Evolutionary conservation across 1,284 basidiomycete species (phyloP).

Genomic region (Cystobasidium pallidum): DNA sequence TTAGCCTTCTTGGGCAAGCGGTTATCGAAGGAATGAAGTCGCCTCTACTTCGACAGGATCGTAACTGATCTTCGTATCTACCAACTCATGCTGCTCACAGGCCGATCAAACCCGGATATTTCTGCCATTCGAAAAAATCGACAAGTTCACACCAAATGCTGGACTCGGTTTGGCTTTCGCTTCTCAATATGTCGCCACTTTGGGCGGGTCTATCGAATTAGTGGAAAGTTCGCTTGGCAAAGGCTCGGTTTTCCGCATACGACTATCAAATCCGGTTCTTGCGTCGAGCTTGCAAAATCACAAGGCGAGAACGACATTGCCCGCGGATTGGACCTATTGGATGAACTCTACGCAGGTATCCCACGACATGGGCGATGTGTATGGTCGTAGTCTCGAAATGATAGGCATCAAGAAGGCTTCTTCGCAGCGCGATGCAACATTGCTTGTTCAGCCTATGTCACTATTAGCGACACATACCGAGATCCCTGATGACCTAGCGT

Average conservation of each 20-base stretch:
- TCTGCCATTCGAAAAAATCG: slow-evolving; percentile 17
- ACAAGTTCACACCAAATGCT: background rate
- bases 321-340: background rate
- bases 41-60: no score
- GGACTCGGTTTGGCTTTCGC: slow-evolving; percentile 33
- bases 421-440: background rate
- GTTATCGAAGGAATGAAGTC: no score
- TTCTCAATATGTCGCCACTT: background rate
- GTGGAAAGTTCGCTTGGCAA: background rate
- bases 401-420: background rate
- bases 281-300: slow-evolving; percentile 4
- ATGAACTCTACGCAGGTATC: background rate
- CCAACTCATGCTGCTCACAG: no score
- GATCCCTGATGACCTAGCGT: background rate
- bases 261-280: background rate
- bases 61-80: no score
- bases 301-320: background rate
- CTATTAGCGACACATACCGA: background rate
- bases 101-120: slow-evolving; percentile 17
- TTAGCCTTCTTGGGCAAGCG: no score
- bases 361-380: background rate
- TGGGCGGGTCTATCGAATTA: slow-evolving; percentile 11
- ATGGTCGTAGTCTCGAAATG: background rate
- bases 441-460: slow-evolving; percentile 2
- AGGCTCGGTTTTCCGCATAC: slow-evolving; percentile 19